phyloP scores from a whole-genome alignment of 1,139 yeast genomes.

The Keqinozyma sinolaborantium region DNA sequence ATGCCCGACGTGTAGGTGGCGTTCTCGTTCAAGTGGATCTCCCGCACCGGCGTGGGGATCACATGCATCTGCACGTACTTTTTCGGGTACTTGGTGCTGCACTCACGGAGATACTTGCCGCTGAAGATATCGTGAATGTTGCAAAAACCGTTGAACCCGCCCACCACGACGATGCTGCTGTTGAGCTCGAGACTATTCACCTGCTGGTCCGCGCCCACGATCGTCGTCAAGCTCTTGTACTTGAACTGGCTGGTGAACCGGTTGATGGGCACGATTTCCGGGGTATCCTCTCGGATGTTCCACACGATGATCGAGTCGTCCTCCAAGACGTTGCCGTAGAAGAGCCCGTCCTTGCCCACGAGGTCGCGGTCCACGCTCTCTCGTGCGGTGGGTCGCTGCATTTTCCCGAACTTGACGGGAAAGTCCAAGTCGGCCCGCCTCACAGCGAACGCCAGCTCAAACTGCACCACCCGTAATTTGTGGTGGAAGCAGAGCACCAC shows the following conservation, averaged over 20 bases:
- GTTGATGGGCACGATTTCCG: slow-evolving; percentile 7
- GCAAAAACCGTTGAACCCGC: slow-evolving; percentile 62
- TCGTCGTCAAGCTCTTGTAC: slow-evolving; percentile 12
- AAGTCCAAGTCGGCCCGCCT: slow-evolving; percentile 12
- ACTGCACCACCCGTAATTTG: slow-evolving; percentile 25
- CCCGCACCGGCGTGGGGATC: slow-evolving; percentile 36
- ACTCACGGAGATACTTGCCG: slow-evolving; percentile 52
- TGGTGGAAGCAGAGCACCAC: slow-evolving; percentile 26
- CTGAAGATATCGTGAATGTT: slow-evolving; percentile 61
- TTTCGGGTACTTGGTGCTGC: slow-evolving; percentile 44
- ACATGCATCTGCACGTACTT: slow-evolving; percentile 22
- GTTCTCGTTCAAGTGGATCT: slow-evolving; percentile 37
- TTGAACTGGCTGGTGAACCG: slow-evolving; percentile 12
- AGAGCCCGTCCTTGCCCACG: slow-evolving; percentile 38
- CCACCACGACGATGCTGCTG: slow-evolving; percentile 50
- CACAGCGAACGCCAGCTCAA: slow-evolving; percentile 3
- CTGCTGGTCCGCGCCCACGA: slow-evolving; percentile 11
- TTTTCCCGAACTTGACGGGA: slow-evolving; percentile 14
- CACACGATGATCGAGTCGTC: slow-evolving; percentile 38
- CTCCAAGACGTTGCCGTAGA: slow-evolving; percentile 32
- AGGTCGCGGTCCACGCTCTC: slow-evolving; percentile 11
- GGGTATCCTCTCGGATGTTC: slow-evolving; percentile 30
- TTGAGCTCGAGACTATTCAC: slow-evolving; percentile 32
- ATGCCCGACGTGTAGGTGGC: slow-evolving; percentile 49
- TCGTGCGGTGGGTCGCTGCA: slow-evolving; percentile 15